These are phyloP conservation scores for Ganoderma lucidum DNA, from an alignment of 1,284 basidiomycete species.

Conservation along the genomic window DNA sequence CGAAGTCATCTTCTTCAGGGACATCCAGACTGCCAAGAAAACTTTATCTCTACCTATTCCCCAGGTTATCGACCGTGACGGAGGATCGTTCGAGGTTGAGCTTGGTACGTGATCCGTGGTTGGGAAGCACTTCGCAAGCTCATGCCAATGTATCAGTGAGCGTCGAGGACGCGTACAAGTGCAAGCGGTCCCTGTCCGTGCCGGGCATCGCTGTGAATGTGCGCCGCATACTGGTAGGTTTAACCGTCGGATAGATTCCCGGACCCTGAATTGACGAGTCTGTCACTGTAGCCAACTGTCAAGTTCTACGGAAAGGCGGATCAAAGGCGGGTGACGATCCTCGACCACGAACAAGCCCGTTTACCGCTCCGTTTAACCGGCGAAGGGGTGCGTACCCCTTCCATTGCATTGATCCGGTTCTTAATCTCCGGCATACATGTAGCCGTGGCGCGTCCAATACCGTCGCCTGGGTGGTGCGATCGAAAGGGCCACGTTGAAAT, in stretches of 20 bases:
- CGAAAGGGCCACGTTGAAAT: slow-evolving; percentile 57
- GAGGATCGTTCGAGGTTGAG: slow-evolving; percentile 84
- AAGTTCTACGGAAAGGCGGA: slow-evolving; percentile 79
- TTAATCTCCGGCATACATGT: slow-evolving; percentile 16
- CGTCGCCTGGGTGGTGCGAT: slow-evolving; percentile 58
- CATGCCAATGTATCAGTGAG: slow-evolving; percentile 57
- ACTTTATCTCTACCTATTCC: slow-evolving; percentile 75
- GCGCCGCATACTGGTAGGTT: slow-evolving; percentile 77
- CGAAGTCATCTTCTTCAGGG: slow-evolving; percentile 62
- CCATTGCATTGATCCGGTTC: slow-evolving; percentile 9
- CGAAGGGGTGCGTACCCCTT: slow-evolving; percentile 70
- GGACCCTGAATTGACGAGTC: neutral
- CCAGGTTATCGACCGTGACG: slow-evolving; percentile 68
- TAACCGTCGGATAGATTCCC: neutral
- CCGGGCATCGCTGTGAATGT: slow-evolving; percentile 90
- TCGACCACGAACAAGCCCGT: slow-evolving; percentile 79
- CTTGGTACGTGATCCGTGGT: slow-evolving; percentile 59
- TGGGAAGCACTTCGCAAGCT: neutral
- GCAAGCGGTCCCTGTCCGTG: slow-evolving; percentile 80
- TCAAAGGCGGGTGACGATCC: slow-evolving; percentile 67
- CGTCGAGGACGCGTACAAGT: slow-evolving; percentile 90
- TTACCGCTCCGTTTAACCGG: slow-evolving; percentile 88
- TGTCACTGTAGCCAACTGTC: slow-evolving; percentile 73
- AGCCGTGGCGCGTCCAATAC: slow-evolving; percentile 91
- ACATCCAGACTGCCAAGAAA: slow-evolving; percentile 63